Conservation (phyloP, 148 eudicot genomes). For the Arctostaphylos glauca region DNA sequence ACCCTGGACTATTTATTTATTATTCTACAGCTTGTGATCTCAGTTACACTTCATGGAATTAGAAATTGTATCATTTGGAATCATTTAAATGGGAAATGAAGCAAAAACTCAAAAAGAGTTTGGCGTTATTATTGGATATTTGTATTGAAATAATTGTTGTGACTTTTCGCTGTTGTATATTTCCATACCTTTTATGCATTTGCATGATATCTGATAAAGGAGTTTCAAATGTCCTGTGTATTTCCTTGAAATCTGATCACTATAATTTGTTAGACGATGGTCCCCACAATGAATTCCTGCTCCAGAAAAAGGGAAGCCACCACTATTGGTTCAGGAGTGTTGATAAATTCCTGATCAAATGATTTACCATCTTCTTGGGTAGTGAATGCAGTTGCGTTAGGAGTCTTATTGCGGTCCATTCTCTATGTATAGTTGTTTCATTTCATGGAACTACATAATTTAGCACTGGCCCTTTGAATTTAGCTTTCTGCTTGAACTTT, state of each 20-base stretch:
- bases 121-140: neutral
- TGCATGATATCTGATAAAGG: neutral
- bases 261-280: neutral
- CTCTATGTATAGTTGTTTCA: neutral
- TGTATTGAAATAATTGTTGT: neutral
- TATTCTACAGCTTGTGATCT: neutral
- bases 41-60: constrained; percentile 3
- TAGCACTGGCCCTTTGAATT: neutral
- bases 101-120: neutral
- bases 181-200: neutral
- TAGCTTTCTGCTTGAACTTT: too few relatives aligned
- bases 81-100: neutral
- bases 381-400: neutral
- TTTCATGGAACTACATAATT: neutral
- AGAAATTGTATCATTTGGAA: neutral
- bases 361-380: neutral
- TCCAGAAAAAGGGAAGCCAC: neutral
- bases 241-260: neutral
- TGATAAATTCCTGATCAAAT: neutral
- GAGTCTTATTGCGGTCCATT: neutral
- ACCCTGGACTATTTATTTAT: neutral
- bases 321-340: neutral
- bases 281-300: neutral
- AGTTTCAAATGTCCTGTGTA: neutral
- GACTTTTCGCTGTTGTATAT: neutral